These are phyloP conservation scores for Byssothecium circinans DNA, from an alignment of 2,329 filamentous ascomycete species.

Conservation along the genomic window DNA sequence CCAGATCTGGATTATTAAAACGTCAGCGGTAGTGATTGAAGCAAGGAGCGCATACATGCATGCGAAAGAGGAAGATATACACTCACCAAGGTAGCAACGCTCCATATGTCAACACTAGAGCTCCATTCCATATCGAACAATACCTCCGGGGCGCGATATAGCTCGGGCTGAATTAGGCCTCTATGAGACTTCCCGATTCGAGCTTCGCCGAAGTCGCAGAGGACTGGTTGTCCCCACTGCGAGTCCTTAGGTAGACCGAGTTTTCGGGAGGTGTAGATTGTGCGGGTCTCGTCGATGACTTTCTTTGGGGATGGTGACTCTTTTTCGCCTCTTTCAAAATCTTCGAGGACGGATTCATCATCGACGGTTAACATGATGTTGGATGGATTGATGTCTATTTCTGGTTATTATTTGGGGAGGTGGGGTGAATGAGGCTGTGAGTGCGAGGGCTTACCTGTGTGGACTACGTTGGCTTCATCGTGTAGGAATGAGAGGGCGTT, in stretches of 20 bases:
- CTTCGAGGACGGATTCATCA: slow-evolving; percentile 40
- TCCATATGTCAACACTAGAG: slow-evolving; percentile 46
- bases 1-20: slow-evolving; percentile 35
- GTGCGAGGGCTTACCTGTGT: slow-evolving; percentile 44
- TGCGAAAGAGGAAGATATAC: too few relatives aligned
- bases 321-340: slow-evolving; percentile 41
- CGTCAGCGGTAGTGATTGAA: slow-evolving; percentile 9
- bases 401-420: too few relatives aligned
- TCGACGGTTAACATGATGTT: slow-evolving; percentile 47
- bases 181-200: slow-evolving; percentile 33
- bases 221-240: slow-evolving; percentile 36
- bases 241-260: slow-evolving; percentile 32
- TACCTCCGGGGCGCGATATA: slow-evolving; percentile 46
- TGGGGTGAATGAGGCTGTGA: too few relatives aligned
- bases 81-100: slow-evolving; percentile 42
- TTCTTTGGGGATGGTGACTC: slow-evolving; percentile 43
- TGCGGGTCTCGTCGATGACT: slow-evolving; percentile 27
- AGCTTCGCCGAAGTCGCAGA: slow-evolving; percentile 45
- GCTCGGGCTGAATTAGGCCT: slow-evolving; percentile 40
- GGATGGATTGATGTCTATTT: slow-evolving; percentile 47
- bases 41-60: too few relatives aligned
- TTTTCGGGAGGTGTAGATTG: slow-evolving; percentile 21
- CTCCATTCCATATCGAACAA: slow-evolving; percentile 43
- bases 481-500: slow-evolving; percentile 49
- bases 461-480: slow-evolving; percentile 49